Conservation (phyloP, 495 filamentous ascomycete genomes). For the Lepidopterella palustris region DNA sequence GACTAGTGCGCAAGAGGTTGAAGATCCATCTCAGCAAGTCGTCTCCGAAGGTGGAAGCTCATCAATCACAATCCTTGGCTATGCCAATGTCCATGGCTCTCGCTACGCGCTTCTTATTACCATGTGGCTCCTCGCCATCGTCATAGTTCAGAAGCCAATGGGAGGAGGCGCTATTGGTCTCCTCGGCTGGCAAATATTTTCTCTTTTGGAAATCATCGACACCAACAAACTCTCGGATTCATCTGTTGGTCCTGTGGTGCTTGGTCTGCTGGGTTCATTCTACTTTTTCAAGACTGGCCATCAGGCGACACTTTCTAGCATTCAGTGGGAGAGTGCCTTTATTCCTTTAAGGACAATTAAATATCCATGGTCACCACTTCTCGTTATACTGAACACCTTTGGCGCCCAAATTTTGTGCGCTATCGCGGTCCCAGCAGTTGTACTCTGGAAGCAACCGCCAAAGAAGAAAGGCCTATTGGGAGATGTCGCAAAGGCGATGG, state of each 20-base stretch:
- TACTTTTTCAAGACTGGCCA: conserved; percentile 98
- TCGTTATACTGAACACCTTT: conserved; percentile 79
- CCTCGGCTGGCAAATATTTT: conserved; percentile 76
- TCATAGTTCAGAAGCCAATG: conserved; percentile 90
- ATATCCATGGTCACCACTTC: conserved; percentile 83
- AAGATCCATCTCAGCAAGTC: conserved; percentile 21
- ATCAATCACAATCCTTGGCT: conserved; percentile 74
- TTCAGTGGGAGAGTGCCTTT: conserved; percentile 98
- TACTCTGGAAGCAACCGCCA: conserved; percentile 73
- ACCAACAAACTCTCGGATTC: conserved; percentile 61
- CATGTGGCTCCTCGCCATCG: conserved; percentile 66
- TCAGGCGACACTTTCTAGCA: conserved; percentile 76
- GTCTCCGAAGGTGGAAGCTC: conserved; percentile 39
- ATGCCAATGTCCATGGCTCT: conserved; percentile 85
- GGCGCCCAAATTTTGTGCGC: conserved; percentile 81
- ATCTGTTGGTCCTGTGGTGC: conserved; percentile 72
- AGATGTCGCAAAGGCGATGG: conserved; percentile 60
- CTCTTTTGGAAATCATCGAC: conserved; percentile 82
- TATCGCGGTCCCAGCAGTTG: conserved; percentile 68
- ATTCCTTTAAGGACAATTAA: conserved; percentile 73
- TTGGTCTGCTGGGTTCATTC: conserved; percentile 81
- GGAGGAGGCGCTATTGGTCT: conserved; percentile 76
- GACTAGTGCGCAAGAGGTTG: not conserved
- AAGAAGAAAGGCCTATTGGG: conserved; percentile 56
- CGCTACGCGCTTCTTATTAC: conserved; percentile 80